phyloP scores from a whole-genome alignment of 176 grass and related monocot species.

The Dactylis glomerata region DNA sequence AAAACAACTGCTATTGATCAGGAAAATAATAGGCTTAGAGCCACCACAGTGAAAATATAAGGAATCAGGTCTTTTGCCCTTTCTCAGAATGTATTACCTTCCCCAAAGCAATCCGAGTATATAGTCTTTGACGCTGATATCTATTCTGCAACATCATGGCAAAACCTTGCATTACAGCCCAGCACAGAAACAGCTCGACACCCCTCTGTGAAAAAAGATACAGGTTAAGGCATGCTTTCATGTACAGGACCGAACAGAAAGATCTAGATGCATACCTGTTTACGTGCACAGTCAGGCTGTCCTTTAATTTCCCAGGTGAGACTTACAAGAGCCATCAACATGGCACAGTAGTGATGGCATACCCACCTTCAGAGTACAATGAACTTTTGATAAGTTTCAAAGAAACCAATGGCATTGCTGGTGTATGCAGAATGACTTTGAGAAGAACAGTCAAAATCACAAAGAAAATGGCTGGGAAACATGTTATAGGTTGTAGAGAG shows the following conservation, averaged over 20 bases:
- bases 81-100: constrained; percentile 59
- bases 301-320: constrained; percentile 97
- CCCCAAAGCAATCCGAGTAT: constrained; percentile 96
- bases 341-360: constrained; percentile 98
- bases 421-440: not conserved
- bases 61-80: not conserved
- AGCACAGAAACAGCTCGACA: constrained; percentile 86
- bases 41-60: not conserved
- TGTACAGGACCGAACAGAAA: constrained; percentile 8
- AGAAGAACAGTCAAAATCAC: not conserved
- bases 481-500: not conserved
- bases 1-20: not conserved
- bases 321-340: constrained; percentile 95
- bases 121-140: constrained; percentile 97
- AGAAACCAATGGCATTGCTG: not conserved
- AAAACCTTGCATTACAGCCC: constrained; percentile 99
- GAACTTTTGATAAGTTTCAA: not conserved
- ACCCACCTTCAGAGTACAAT: constrained; percentile 71
- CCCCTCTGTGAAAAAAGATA: constrained; percentile 60
- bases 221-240: constrained; percentile 11
- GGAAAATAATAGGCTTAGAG: not conserved
- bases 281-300: constrained; percentile 78
- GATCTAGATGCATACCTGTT: constrained; percentile 55
- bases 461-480: not conserved
- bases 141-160: constrained; percentile 97